phyloP scores from a whole-genome alignment of 768 basidiomycete species.

The Phylloporus sp. region DNA sequence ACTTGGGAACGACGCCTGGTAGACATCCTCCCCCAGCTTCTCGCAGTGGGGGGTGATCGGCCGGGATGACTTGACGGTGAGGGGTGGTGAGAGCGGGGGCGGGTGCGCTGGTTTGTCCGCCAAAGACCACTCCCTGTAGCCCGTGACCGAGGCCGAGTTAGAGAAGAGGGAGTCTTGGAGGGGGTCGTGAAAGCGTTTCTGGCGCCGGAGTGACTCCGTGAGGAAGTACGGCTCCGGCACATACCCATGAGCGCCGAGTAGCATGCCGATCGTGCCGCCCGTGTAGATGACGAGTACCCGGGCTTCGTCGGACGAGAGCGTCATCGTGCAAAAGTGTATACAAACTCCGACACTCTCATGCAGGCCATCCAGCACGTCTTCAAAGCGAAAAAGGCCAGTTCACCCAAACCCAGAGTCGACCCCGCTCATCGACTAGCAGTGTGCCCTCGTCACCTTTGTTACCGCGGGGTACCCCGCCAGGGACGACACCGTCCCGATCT shows the following conservation, averaged over 20 bases:
- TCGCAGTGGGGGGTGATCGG: slow-evolving; percentile 44
- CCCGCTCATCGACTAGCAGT: slow-evolving; percentile 7
- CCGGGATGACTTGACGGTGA: slow-evolving; percentile 65
- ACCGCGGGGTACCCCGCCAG: slow-evolving; percentile 88
- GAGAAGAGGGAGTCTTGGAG: slow-evolving; percentile 83
- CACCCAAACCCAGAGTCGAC: not conserved
- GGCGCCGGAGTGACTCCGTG: slow-evolving; percentile 76
- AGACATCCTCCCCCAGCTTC: slow-evolving; percentile 58
- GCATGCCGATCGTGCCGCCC: slow-evolving; percentile 88
- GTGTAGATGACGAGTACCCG: slow-evolving; percentile 88
- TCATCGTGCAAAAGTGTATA: not conserved
- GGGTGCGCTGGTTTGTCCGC: slow-evolving; percentile 5
- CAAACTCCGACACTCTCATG: slow-evolving; percentile 16
- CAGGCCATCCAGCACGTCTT: slow-evolving; percentile 30
- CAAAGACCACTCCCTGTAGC: slow-evolving; percentile 75
- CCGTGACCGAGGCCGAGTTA: slow-evolving; percentile 71
- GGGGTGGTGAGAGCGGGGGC: slow-evolving; percentile 28
- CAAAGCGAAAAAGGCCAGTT: slow-evolving; percentile 19
- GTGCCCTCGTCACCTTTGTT: slow-evolving; percentile 81
- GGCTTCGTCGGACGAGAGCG: slow-evolving; percentile 57
- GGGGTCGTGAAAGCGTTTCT: slow-evolving; percentile 90
- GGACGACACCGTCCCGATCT: slow-evolving; percentile 77
- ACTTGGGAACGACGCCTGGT: slow-evolving; percentile 70
- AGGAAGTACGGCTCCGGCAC: slow-evolving; percentile 86
- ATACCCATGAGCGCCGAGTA: slow-evolving; percentile 70